These are phyloP conservation scores for Cercospora zeina DNA, from an alignment of 2,329 filamentous ascomycete genomes.

Conservation along the genomic window DNA sequence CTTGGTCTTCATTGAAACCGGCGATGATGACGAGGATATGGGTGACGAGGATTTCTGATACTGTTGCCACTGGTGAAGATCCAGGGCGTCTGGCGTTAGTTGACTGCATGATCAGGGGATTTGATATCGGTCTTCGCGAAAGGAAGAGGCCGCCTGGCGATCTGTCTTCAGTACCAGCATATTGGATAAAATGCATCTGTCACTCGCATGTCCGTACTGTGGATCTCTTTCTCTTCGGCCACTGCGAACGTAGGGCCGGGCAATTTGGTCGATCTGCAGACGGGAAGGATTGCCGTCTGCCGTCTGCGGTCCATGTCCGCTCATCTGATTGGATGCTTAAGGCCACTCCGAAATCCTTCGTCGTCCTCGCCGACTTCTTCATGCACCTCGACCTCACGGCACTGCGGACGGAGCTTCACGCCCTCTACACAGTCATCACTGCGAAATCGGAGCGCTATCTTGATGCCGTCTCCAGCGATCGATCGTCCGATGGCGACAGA, in stretches of 20 bases:
- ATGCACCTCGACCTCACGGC: neutral
- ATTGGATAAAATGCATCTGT: slow-evolving; percentile 21
- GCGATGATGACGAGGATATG: slow-evolving; percentile 46
- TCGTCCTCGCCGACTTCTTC: neutral
- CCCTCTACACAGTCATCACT: neutral
- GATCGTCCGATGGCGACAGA: neutral
- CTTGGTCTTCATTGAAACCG: slow-evolving; percentile 57
- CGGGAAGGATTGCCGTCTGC: neutral
- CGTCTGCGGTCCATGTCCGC: neutral
- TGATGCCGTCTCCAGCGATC: neutral
- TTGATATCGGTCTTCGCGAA: slow-evolving; percentile 20
- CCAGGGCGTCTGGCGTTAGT: slow-evolving; percentile 24
- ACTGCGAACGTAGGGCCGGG: slow-evolving; percentile 14
- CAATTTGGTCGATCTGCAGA: slow-evolving; percentile 10
- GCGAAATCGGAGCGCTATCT: neutral
- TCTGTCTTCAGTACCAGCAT: slow-evolving; percentile 6
- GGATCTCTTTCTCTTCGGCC: slow-evolving; percentile 12
- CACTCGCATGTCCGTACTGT: slow-evolving; percentile 5
- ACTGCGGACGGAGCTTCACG: neutral
- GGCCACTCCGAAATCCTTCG: neutral
- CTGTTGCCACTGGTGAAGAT: slow-evolving; percentile 9
- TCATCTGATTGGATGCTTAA: neutral
- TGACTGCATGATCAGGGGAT: slow-evolving; percentile 1
- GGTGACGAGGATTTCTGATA: slow-evolving; percentile 39
- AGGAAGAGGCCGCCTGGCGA: slow-evolving; percentile 29